Conservation (phyloP, 1,284 basidiomycete species). For the Apiotrichum siamense region DNA sequence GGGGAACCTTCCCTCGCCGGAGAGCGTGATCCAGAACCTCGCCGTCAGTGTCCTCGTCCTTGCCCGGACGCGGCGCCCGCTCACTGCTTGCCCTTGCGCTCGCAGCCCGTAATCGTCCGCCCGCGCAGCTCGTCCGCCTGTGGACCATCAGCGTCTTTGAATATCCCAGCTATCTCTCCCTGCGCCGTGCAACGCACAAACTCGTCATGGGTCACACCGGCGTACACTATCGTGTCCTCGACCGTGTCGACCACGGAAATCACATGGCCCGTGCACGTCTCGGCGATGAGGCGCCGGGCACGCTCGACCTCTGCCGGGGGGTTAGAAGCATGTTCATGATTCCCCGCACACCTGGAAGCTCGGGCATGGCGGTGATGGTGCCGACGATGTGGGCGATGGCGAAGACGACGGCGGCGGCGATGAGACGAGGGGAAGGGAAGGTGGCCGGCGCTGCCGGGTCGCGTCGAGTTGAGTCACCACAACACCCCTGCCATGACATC, state of each 20-base stretch:
- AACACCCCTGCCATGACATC: too few species aligned
- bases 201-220: constrained; percentile 55
- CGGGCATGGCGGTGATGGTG: constrained; percentile 58
- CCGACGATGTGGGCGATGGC: too few species aligned
- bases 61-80: constrained; percentile 9
- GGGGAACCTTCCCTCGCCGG: constrained; percentile 59
- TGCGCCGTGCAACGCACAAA: constrained; percentile 55
- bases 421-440: neutral
- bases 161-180: neutral
- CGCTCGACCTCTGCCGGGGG: constrained; percentile 59
- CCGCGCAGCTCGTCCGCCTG: constrained; percentile 60
- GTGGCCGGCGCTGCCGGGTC: neutral
- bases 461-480: neutral
- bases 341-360: constrained; percentile 56
- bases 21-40: constrained; percentile 64
- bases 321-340: too few species aligned
- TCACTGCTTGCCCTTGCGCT: constrained; percentile 65
- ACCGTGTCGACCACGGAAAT: constrained; percentile 58
- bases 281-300: constrained; percentile 57
- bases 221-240: constrained; percentile 66
- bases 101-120: constrained; percentile 57
- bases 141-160: neutral
- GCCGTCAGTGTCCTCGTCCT: constrained; percentile 1
- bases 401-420: neutral
- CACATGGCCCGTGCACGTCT: constrained; percentile 55